Evolutionary conservation across 495 filamentous ascomycete species (phyloP).

Genomic region (Aspergillus sparsus): DNA sequence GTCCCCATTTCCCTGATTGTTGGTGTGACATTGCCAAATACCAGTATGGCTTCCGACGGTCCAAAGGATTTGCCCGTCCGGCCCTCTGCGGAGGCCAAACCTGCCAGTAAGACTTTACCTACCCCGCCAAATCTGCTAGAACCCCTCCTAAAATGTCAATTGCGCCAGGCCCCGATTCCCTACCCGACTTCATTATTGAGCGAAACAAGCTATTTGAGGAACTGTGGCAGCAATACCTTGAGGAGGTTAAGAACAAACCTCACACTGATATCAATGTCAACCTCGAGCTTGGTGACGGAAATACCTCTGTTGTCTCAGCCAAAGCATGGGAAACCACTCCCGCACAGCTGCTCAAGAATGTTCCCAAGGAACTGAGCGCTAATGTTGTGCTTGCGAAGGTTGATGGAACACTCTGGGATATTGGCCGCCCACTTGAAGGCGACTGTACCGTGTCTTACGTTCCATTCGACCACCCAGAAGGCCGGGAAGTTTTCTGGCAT

Average conservation of each 20-base stretch:
- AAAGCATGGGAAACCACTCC: constrained; percentile 58
- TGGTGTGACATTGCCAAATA: constrained; percentile 22
- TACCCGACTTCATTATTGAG: constrained; percentile 77
- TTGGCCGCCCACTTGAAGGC: constrained; percentile 81
- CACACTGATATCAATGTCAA: constrained; percentile 53
- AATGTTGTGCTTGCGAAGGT: constrained; percentile 75
- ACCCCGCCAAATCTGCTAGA: constrained; percentile 26
- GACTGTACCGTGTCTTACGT: constrained; percentile 75
- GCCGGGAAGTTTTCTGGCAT: constrained; percentile 88
- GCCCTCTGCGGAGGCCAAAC: constrained; percentile 38
- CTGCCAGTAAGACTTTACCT: constrained; percentile 22
- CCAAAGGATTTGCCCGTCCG: constrained; percentile 45
- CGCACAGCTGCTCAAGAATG: constrained; percentile 52
- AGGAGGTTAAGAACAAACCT: constrained; percentile 57
- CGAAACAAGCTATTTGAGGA: constrained; percentile 85
- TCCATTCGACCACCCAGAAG: constrained; percentile 81
- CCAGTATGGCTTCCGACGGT: constrained; percentile 43
- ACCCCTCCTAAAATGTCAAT: constrained; percentile 33
- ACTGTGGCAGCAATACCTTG: constrained; percentile 78
- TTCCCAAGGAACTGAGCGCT: constrained; percentile 53
- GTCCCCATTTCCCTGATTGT: constrained; percentile 23
- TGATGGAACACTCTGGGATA: constrained; percentile 84
- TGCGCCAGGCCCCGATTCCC: constrained; percentile 43
- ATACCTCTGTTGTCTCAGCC: constrained; percentile 42
- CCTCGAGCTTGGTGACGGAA: constrained; percentile 51